These are phyloP conservation scores for Picea sitchensis DNA, from an alignment of 75 land plant species.

Conservation along the genomic window DNA sequence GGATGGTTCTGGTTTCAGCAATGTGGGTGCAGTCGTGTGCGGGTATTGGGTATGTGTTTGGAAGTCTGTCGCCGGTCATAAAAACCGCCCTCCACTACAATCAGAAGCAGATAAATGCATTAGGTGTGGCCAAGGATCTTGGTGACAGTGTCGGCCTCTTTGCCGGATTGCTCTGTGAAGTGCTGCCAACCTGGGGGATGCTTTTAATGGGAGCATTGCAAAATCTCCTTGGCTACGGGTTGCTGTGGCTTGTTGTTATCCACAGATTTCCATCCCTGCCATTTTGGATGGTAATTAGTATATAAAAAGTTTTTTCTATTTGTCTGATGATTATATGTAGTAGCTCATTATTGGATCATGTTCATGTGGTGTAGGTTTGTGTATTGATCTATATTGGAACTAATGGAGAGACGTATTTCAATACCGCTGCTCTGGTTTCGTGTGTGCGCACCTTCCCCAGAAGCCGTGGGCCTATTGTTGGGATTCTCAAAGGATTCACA, in stretches of 20 bases:
- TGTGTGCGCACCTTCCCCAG: slow-evolving; percentile 90
- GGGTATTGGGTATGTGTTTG: slow-evolving; percentile 85
- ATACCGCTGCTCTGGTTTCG: slow-evolving; percentile 82
- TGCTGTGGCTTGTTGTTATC: slow-evolving; percentile 84
- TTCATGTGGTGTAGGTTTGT: slow-evolving; percentile 46
- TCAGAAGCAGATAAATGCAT: slow-evolving; percentile 67
- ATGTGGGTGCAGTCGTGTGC: slow-evolving; percentile 83
- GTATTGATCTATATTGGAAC: slow-evolving; percentile 77
- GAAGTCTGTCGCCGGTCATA: slow-evolving; percentile 81
- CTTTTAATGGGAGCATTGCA: slow-evolving; percentile 67
- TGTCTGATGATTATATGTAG: too few relatives aligned
- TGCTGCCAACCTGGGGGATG: slow-evolving; percentile 77
- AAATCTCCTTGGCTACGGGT: slow-evolving; percentile 82
- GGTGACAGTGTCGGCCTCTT: slow-evolving; percentile 90
- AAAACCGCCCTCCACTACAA: slow-evolving; percentile 69
- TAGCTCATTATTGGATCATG: too few relatives aligned
- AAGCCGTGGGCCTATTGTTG: slow-evolving; percentile 79
- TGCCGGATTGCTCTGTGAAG: slow-evolving; percentile 68
- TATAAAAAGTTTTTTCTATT: too few relatives aligned
- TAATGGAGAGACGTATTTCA: slow-evolving; percentile 94
- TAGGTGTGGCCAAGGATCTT: slow-evolving; percentile 92
- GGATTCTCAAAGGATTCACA: slow-evolving; percentile 90
- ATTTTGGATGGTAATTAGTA: slow-evolving; percentile 56
- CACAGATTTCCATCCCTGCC: slow-evolving; percentile 41
- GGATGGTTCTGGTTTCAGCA: slow-evolving; percentile 91